phyloP scores from a whole-genome alignment of 106 monocot species.

The Allium fistulosum region DNA sequence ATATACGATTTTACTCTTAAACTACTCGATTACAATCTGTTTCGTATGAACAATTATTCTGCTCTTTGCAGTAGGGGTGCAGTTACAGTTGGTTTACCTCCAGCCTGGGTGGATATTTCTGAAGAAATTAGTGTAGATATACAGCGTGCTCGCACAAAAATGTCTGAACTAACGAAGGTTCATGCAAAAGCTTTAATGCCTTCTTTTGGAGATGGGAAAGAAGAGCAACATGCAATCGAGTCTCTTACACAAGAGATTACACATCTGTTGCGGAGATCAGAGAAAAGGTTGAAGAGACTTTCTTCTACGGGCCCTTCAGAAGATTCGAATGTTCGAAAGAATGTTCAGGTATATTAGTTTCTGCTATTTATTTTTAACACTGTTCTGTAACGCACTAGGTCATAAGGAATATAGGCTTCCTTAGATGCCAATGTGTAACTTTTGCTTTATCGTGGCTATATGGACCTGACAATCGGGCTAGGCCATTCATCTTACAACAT shows the following conservation, averaged over 20 bases:
- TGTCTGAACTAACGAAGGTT: slow-evolving; percentile 74
- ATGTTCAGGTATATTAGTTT: slow-evolving; percentile 72
- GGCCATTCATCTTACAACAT: no score
- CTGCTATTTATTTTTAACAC: no score
- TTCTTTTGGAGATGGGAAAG: slow-evolving; percentile 86
- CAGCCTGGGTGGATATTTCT: slow-evolving; percentile 94
- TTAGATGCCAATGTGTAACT: no score
- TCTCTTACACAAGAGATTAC: slow-evolving; percentile 83
- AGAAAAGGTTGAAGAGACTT: slow-evolving; percentile 69
- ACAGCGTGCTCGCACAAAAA: slow-evolving; percentile 79
- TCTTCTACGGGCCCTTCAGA: slow-evolving; percentile 64
- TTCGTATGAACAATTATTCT: slow-evolving; percentile 2
- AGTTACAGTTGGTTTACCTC: slow-evolving; percentile 75
- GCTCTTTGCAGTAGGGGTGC: slow-evolving; percentile 48
- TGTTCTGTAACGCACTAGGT: no score
- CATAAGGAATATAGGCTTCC: no score
- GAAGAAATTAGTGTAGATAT: slow-evolving; percentile 84
- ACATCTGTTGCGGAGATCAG: slow-evolving; percentile 66
- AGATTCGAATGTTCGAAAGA: slow-evolving; percentile 88
- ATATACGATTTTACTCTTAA: not conserved
- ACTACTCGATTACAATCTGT: not conserved
- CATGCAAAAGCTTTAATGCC: slow-evolving; percentile 94
- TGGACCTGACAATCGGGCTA: no score
- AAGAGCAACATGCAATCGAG: slow-evolving; percentile 81
- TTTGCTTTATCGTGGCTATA: no score